These are phyloP conservation scores for Floccularia luteovirens DNA, from an alignment of 768 basidiomycete species.

Conservation along the genomic window DNA sequence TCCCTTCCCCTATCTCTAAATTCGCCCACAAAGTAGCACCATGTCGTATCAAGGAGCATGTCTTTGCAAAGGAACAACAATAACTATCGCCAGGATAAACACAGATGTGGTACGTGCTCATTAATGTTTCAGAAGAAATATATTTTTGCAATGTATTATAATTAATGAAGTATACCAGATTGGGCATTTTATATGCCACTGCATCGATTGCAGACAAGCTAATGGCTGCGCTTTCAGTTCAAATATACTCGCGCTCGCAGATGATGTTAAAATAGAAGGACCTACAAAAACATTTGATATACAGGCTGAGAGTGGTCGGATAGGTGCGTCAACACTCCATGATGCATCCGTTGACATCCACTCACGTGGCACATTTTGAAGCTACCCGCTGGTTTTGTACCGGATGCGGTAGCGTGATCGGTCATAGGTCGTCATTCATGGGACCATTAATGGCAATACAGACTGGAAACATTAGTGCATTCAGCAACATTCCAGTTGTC, in stretches of 20 bases:
- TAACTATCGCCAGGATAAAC: neutral
- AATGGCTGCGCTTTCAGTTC: constrained; percentile 7
- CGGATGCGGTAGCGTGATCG: constrained; percentile 7
- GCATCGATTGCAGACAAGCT: constrained; percentile 6
- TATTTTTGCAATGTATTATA: neutral
- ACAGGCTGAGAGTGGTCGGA: constrained; percentile 3
- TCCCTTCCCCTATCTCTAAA: neutral
- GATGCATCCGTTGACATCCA: neutral
- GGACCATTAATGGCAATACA: constrained; percentile 4
- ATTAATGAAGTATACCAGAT: neutral
- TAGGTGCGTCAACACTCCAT: neutral
- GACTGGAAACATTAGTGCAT: constrained; percentile 6
- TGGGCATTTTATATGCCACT: constrained; percentile 8
- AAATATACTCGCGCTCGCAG: constrained; percentile 5
- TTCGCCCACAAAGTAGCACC: neutral
- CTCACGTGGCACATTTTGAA: neutral
- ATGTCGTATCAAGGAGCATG: constrained; percentile 6
- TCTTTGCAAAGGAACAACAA: constrained; percentile 5
- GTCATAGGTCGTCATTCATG: constrained; percentile 3
- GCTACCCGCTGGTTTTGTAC: constrained; percentile 8
- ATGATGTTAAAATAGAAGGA: constrained; percentile 5
- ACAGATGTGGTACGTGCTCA: neutral
- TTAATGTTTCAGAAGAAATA: neutral
- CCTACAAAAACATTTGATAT: constrained; percentile 5
- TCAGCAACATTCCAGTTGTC: constrained; percentile 6